A percentile compares a stretch with the other conserved stretches of the same genome.
These are phyloP conservation scores for Tolypocladium nubicola DNA, from an alignment of 2,329 filamentous ascomycete genomes.

Conservation along the genomic window DNA sequence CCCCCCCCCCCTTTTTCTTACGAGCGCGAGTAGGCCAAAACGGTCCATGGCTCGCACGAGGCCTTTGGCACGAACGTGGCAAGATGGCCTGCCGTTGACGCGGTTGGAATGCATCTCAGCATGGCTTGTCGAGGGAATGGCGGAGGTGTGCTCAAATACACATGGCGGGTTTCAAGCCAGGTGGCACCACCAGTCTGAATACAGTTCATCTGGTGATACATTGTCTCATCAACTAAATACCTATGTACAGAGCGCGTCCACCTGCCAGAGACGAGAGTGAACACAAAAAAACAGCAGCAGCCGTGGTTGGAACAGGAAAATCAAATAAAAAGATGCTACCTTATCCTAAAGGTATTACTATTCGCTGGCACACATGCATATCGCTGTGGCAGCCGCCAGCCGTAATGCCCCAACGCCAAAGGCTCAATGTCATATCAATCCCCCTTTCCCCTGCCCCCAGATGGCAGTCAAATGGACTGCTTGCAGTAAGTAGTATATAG, in stretches of 20 bases:
- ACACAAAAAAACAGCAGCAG: background rate
- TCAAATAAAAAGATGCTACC: slow-evolving; percentile 3
- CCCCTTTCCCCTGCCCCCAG: background rate
- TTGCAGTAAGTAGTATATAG: background rate
- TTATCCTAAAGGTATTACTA: slow-evolving; percentile 5
- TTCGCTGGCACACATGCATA: background rate
- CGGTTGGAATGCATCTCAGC: background rate
- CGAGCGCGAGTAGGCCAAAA: background rate
- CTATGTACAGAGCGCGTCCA: background rate
- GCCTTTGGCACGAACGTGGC: background rate
- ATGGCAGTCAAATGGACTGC: background rate
- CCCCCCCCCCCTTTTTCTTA: no score
- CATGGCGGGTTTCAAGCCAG: background rate
- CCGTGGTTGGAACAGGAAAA: background rate
- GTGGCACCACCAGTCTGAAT: background rate
- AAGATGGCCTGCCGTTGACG: background rate
- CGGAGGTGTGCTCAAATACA: background rate
- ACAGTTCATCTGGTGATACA: background rate
- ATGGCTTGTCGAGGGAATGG: background rate
- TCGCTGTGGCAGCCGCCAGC: background rate
- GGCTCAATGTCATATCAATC: background rate
- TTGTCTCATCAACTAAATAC: background rate
- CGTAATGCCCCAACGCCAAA: slow-evolving; percentile 8
- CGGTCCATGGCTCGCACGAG: background rate
- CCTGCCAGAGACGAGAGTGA: background rate